Conservation (phyloP, 2,329 filamentous ascomycete species). For the Cordyceps pruinosa region DNA sequence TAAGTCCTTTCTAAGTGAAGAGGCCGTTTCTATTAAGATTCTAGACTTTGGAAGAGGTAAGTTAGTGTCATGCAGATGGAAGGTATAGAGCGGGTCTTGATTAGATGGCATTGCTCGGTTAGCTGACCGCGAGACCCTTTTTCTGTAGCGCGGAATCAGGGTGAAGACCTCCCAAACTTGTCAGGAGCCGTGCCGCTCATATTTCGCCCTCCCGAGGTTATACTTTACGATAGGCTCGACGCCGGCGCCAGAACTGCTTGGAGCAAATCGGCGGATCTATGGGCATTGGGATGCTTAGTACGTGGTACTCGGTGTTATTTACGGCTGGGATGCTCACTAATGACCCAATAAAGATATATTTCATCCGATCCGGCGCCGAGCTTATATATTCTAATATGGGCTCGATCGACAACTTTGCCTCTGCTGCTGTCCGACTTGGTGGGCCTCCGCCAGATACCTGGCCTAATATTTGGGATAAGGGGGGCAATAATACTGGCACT, state of each 20-base stretch:
- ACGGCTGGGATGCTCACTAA: background rate
- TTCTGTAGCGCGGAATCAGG: background rate
- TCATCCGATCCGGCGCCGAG: background rate
- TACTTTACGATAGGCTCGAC: background rate
- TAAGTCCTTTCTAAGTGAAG: background rate
- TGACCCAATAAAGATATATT: background rate
- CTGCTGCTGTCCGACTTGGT: background rate
- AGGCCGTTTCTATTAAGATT: background rate
- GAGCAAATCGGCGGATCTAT: background rate
- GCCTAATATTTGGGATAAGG: background rate
- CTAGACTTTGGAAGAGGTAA: constrained; percentile 1
- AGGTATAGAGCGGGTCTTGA: no score
- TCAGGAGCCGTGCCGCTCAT: background rate
- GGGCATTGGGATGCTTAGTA: background rate
- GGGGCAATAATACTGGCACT: background rate
- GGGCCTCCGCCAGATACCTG: background rate
- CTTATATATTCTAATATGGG: background rate
- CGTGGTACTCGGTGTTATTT: background rate
- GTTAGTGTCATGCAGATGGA: no score
- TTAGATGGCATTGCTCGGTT: background rate
- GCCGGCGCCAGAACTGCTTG: background rate
- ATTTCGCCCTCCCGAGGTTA: background rate
- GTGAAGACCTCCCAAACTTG: background rate
- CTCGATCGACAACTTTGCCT: background rate
- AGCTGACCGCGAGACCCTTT: background rate